Conservation (phyloP, 257 asterid species). For the Ajuga chamaepitys region DNA sequence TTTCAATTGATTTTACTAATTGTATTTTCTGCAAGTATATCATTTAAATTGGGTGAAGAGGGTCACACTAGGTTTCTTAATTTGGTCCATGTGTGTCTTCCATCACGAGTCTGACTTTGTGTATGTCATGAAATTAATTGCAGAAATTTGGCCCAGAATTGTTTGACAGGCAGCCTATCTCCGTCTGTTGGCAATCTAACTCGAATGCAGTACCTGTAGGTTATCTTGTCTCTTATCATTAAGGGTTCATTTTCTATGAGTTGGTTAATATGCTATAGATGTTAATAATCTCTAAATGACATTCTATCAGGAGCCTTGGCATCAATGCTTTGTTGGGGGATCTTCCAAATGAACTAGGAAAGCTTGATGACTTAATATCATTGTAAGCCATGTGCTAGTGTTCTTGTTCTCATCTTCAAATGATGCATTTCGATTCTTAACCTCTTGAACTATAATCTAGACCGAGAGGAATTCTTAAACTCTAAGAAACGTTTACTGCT, state of each 20-base stretch:
- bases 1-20: neutral
- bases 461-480: neutral
- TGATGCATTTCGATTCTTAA: no score
- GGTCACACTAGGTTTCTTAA: no score
- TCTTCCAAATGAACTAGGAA: constrained; percentile 67
- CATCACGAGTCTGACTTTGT: neutral
- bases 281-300: neutral
- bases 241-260: neutral
- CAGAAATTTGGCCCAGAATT: constrained; percentile 57
- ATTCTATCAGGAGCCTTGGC: constrained; percentile 38
- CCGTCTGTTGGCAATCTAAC: constrained; percentile 47
- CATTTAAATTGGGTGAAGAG: no score
- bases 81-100: neutral
- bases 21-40: neutral
- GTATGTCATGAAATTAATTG: neutral
- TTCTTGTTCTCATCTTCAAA: neutral
- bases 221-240: neutral
- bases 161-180: constrained; percentile 54
- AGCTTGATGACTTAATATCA: constrained; percentile 42
- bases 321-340: constrained; percentile 61
- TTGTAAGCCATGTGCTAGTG: constrained; percentile 28
- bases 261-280: neutral
- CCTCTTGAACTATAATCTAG: no score
- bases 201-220: constrained; percentile 67
- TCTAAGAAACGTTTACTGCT: no score